These are phyloP conservation scores for Dipteronia sinensis DNA, from an alignment of 345 rosid species.

Conservation along the genomic window DNA sequence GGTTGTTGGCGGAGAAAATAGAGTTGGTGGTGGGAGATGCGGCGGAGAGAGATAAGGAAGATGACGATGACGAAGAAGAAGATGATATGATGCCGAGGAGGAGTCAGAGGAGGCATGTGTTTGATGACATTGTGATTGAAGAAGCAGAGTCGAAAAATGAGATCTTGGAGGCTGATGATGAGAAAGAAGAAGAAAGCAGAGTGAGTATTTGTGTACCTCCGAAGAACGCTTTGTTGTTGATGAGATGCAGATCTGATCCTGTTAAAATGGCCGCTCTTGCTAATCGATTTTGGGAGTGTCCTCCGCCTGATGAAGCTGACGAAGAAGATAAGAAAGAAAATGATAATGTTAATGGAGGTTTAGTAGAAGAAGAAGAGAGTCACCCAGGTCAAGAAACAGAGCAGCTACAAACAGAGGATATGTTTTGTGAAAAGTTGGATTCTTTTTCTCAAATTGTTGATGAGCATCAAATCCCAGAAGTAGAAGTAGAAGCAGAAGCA, in stretches of 20 bases:
- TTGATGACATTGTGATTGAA: constrained; percentile 61
- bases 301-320: constrained; percentile 34
- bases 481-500: constrained; percentile 18
- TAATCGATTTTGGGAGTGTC: constrained; percentile 68
- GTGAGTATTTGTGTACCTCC: constrained; percentile 75
- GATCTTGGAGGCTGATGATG: constrained; percentile 22
- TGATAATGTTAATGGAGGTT: constrained; percentile 13
- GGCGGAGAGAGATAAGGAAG: constrained; percentile 52
- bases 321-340: constrained; percentile 25
- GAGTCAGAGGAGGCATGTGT: constrained; percentile 70
- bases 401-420: constrained; percentile 21
- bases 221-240: constrained; percentile 80
- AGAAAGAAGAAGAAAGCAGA: constrained; percentile 42
- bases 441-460: constrained; percentile 27
- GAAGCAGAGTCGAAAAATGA: constrained; percentile 36
- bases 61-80: constrained; percentile 27
- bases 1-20: constrained; percentile 78
- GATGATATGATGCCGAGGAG: constrained; percentile 40
- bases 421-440: constrained; percentile 31
- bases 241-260: constrained; percentile 98
- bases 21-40: constrained; percentile 74
- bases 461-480: constrained; percentile 13
- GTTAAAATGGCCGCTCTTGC: constrained; percentile 89
- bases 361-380: not conserved
- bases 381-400: constrained; percentile 23